Evolutionary conservation across 306 rosid species (phyloP), one percentile per base, ranked within the genome.

Genomic region (Cucurbita ficifolia): DNA sequence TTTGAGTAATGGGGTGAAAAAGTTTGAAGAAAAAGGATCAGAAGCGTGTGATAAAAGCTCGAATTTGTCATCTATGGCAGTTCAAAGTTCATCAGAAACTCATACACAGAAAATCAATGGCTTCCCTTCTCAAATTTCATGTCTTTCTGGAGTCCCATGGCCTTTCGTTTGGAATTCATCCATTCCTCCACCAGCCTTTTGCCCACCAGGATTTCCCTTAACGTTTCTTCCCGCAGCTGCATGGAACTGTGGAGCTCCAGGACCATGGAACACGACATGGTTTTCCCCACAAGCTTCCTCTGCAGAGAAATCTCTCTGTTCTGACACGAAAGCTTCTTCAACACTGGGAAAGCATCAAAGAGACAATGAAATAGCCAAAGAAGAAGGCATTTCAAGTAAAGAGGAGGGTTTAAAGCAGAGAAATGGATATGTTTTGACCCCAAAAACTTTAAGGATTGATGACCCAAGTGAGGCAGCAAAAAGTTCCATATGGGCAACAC

Each of bases 401-500:
- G 84, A 84, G 75, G 88, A 81, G 77, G 50, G 79, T 4, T 2
- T 8, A 7, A 86, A 80, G 61, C 87, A 51, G 59, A 86, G 80
- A 81, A 86, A 81, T 45, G 89, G 90, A 5, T 48, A 75, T 62
- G 89, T 92, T 79, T 81, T 87, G 84, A 84, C 87, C 73, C 98
- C 98, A 0, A 92, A 90, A 80, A 92, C 96, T 0, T 83, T 90
- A 42, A 83, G 98, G 85, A 84, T 92, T 33, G 96, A 88, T 76
- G 96, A 92, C 67, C 98, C 92, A 5, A 84, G 71, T 43, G 98
- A 92, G 62, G 96, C 98, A 73, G 96, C 96, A 16, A 92, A 86
- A 90, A 92, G 98, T 76, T 92, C 98, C 5, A 89, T 92, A 74
- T 88, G 98, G 98, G 85, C 89, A 49, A 90, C 98, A 17, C 91